Evolutionary conservation across 345 rosid genomes (phyloP), one percentile per base, ranked within the genome.

Genomic region (Citrus sinensis): DNA sequence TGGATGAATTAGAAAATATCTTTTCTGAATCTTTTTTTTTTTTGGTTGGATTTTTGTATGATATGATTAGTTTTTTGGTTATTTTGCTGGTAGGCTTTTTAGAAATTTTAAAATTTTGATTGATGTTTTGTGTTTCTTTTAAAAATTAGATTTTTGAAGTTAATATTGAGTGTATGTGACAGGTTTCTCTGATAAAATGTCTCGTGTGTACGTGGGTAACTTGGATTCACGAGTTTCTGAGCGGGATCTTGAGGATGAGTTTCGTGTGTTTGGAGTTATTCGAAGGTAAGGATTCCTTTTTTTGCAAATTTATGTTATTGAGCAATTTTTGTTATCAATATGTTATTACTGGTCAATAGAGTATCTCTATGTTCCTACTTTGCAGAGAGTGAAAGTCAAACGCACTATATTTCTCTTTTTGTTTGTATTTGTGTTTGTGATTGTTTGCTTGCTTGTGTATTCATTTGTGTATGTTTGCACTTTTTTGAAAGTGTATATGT

Each of bases 171-270:
- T 30, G 34, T 74, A 22, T 40, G 66, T 83, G 81, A 42, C 80
- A 83, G 88, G 75, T 76, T 32, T 70, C 65, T 68, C 1, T n/a
- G 73, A 73, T 69, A 75, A 35, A 59, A 92, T 92, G 94, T 85
- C 94, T 65, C 93, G 97, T 25, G 94, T 92, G 61, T 92, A 92
- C 55, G 94, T 92, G 27, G 97, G 97, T 67, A 92, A 90, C 74
- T 83, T 92, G 86, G 97, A 90, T 76, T 89, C 94, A 20, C 83
- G 91, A 61, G 93, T 92, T 64, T 80, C 92, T 66, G 97, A 90
- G 83, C 87, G 94, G 70, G 92, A 92, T 35, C 94, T 92, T 17
- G 97, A 89, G 76, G 93, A 92, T 65, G 97, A 90, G 86, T 92
- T 92, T 78, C 90, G 92, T 67, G 81, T 80, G 19, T 90, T 77